These are phyloP conservation scores for Sporothrix globosa DNA, from an alignment of 2,329 filamentous ascomycete genomes.

Conservation along the genomic window DNA sequence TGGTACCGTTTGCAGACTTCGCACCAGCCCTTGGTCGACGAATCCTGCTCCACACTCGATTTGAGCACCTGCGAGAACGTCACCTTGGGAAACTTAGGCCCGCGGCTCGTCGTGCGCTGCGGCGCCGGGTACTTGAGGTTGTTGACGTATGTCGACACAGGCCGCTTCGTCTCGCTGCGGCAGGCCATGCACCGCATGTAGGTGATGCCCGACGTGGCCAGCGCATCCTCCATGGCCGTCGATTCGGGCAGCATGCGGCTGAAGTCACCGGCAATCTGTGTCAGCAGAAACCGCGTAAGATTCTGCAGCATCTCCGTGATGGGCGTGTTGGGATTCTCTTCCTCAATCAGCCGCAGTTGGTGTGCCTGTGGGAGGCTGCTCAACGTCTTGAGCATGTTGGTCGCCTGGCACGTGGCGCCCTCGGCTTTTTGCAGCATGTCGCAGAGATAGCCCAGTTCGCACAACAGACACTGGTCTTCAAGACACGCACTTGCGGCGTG, in stretches of 20 bases:
- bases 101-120: slow-evolving; percentile 43
- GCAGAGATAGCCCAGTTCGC: slow-evolving; percentile 92
- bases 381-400: slow-evolving; percentile 88
- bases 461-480: slow-evolving; percentile 81
- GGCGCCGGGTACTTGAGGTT: slow-evolving; percentile 79
- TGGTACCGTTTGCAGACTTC: slow-evolving; percentile 89
- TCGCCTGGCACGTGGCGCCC: slow-evolving; percentile 92
- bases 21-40: slow-evolving; percentile 90
- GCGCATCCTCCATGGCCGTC: slow-evolving; percentile 69
- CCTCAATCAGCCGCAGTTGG: slow-evolving; percentile 80
- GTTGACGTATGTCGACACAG: slow-evolving; percentile 78
- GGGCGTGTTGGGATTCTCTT: slow-evolving; percentile 72
- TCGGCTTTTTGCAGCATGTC: slow-evolving; percentile 98
- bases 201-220: slow-evolving; percentile 71
- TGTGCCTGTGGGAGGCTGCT: slow-evolving; percentile 79
- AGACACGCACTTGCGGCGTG: slow-evolving; percentile 86
- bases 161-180: slow-evolving; percentile 79
- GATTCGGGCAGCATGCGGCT: slow-evolving; percentile 66
- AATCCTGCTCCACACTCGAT: slow-evolving; percentile 85
- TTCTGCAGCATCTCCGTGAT: slow-evolving; percentile 83
- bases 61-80: slow-evolving; percentile 93
- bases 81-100: slow-evolving; percentile 56
- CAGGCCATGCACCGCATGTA: slow-evolving; percentile 86
- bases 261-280: slow-evolving; percentile 78
- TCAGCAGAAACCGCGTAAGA: slow-evolving; percentile 81